phyloP scores from a whole-genome alignment of 768 basidiomycete species.

The Hygrophorus pudorinus region DNA sequence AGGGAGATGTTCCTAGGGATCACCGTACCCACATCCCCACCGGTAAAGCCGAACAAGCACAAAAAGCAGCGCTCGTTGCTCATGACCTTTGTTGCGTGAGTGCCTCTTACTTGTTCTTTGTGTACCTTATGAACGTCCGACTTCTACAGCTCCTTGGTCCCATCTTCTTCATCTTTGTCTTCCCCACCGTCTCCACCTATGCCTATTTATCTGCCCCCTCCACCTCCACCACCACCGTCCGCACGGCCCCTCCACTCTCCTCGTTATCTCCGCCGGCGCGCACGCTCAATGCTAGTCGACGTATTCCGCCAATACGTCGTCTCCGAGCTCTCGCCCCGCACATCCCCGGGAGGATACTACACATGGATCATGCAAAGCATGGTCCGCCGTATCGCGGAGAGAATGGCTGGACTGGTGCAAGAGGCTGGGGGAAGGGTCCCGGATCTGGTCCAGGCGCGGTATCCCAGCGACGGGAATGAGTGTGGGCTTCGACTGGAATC shows the following conservation, averaged over 20 bases:
- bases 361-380: slow-evolving; percentile 46
- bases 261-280: slow-evolving; percentile 44
- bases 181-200: slow-evolving; percentile 19
- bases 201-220: slow-evolving; percentile 20
- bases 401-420: slow-evolving; percentile 32
- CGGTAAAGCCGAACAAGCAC: slow-evolving; percentile 35
- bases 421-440: slow-evolving; percentile 20
- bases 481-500: slow-evolving; percentile 3
- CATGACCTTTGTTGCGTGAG: slow-evolving; percentile 58
- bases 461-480: slow-evolving; percentile 5
- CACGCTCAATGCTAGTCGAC: slow-evolving; percentile 60
- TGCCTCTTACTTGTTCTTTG: slow-evolving; percentile 6
- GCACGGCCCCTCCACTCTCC: slow-evolving; percentile 21
- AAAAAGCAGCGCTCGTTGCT: slow-evolving; percentile 65
- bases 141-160: slow-evolving; percentile 17
- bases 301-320: slow-evolving; percentile 53
- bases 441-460: slow-evolving; percentile 4
- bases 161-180: slow-evolving; percentile 22
- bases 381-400: slow-evolving; percentile 34
- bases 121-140: slow-evolving; percentile 10
- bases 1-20: slow-evolving; percentile 12
- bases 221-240: slow-evolving; percentile 18
- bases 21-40: slow-evolving; percentile 13
- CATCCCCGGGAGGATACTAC: slow-evolving; percentile 34
- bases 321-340: slow-evolving; percentile 35